Percentiles rank a stretch among this genome's conserved stretches.
These are phyloP conservation scores for Cercospora berteroae DNA, from an alignment of 2,329 filamentous ascomycete species.

Conservation along the genomic window DNA sequence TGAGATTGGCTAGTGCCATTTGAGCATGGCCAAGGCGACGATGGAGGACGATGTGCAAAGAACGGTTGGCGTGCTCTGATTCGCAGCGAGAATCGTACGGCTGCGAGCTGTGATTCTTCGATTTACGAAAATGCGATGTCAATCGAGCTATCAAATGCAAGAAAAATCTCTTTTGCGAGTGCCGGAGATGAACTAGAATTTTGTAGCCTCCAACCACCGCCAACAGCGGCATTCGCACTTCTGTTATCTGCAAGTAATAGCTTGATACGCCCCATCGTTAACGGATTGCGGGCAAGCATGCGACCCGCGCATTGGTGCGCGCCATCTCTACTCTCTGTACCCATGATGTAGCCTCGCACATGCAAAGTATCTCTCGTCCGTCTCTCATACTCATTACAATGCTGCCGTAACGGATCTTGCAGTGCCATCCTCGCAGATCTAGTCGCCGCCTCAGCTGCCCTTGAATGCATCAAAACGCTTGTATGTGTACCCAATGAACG, in stretches of 20 bases:
- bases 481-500: slow-evolving; percentile 95
- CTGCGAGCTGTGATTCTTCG: background rate
- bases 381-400: slow-evolving; percentile 1
- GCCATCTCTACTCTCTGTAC: background rate
- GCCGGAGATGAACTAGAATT: background rate
- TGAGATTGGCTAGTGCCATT: background rate
- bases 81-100: background rate
- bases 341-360: slow-evolving; percentile 1
- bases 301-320: slow-evolving; percentile 7
- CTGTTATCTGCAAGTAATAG: background rate
- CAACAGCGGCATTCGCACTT: background rate
- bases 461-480: slow-evolving; percentile 82
- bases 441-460: slow-evolving; percentile 30
- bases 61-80: background rate
- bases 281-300: background rate
- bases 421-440: background rate
- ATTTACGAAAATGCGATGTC: background rate
- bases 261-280: background rate
- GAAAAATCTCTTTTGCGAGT: background rate
- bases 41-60: background rate
- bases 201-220: background rate
- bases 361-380: slow-evolving; percentile 1
- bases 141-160: background rate
- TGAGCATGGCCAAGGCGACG: background rate
- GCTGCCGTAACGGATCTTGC: background rate